Evolutionary conservation across 225 moss, liverwort and hornwort genomes (phyloP), one percentile per base, ranked within the genome.

Genomic region (Polytrichum commune): DNA sequence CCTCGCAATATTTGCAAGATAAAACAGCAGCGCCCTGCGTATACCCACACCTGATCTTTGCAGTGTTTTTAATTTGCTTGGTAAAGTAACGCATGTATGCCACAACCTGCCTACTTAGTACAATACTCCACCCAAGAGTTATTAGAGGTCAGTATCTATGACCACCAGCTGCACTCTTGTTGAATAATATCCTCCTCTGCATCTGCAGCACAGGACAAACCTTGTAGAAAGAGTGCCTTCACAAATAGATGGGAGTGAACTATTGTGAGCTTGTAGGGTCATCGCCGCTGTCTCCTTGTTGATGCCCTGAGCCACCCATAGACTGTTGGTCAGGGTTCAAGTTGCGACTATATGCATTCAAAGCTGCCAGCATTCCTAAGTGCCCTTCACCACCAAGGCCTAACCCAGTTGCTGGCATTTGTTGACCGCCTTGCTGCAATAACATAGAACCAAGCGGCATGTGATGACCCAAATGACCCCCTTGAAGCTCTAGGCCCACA

Each of bases 261-360:
- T 92, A 97, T 86, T 98, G 98, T 4, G 98, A 95, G 81, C 94
- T 95, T 30, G 95, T 95, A 19, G 88, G 94, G 76, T 98, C 98
- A 73, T 98, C 98, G 68, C 98, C 98, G 75, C 98, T 95, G 61
- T 98, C 98, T 76, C 94, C 93, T 78, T 98, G 98, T 80, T 95
- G 94, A 79, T 98, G 98, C 60, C 92, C 95, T 71, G 98, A 93
- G 69, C 95, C 93, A 76, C 93, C 92, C 89, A 94, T 92, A 73
- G 90, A 88, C 73, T 97, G 97, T 75, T 92, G 96, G 57, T 98
- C 95, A 80, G 92, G 91, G 76, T 90, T 87, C 72, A 92, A 88
- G 79, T 90, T 89, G 63, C 91, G 89, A 78, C 80, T 98, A 79
- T 98, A 98, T 35, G 94, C 98, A 88, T 98, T 95, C 69, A 98